Conservation (phyloP, 2,329 filamentous ascomycete genomes). For the Coniochaeta sp. region DNA sequence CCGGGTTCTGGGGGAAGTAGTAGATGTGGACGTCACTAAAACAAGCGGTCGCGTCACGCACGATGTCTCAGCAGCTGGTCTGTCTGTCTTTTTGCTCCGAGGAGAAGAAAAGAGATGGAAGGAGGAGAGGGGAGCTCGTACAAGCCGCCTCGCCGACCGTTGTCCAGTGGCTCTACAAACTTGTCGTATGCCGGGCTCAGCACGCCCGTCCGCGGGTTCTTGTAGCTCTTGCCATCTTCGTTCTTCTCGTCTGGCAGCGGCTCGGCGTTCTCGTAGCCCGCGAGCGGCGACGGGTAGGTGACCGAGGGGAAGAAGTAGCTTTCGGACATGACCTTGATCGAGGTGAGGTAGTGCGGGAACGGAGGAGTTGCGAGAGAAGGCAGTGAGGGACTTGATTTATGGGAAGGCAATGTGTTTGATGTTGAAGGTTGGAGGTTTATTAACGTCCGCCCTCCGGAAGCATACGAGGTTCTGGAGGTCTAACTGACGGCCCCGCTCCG, state of each 20-base stretch:
- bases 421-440: background rate
- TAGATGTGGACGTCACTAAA: constrained; percentile 76
- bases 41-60: background rate
- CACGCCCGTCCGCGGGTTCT: constrained; percentile 55
- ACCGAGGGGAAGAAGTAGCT: background rate
- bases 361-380: no score
- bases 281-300: constrained; percentile 48
- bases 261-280: constrained; percentile 47
- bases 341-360: background rate
- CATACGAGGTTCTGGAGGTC: background rate
- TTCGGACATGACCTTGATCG: background rate
- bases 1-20: constrained; percentile 57
- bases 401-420: background rate
- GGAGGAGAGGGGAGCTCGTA: constrained; percentile 25
- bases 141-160: constrained; percentile 65
- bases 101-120: no score
- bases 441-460: background rate
- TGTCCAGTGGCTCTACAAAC: constrained; percentile 63
- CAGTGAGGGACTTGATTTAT: background rate
- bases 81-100: no score
- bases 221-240: constrained; percentile 70
- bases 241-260: constrained; percentile 50
- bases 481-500: background rate
- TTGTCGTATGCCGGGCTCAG: constrained; percentile 62
- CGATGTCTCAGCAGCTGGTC: no score